phyloP scores from a whole-genome alignment of 495 filamentous ascomycete genomes.

The Xylaria palmicola region DNA sequence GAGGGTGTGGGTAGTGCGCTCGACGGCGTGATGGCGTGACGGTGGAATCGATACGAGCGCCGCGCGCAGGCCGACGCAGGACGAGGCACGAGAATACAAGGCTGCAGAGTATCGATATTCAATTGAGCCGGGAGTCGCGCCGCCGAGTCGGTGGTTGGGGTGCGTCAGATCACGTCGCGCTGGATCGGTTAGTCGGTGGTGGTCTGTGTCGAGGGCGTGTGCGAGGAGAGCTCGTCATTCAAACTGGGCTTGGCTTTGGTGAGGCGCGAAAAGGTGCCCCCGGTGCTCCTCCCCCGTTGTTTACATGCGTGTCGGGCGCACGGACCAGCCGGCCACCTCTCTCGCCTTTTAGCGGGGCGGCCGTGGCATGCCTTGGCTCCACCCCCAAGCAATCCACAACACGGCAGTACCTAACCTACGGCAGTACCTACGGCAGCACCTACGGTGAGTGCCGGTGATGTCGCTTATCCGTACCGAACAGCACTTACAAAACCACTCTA shows the following conservation, averaged over 20 bases:
- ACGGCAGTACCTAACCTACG: no score
- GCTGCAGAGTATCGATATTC: conserved; percentile 12
- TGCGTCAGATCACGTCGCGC: not conserved
- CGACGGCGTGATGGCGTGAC: not conserved
- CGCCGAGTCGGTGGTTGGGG: not conserved
- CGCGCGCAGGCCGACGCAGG: conserved; percentile 8
- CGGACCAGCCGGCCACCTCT: conserved; percentile 16
- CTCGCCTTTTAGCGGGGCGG: not conserved
- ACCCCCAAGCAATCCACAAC: not conserved
- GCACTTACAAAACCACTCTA: no score
- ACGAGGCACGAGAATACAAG: not conserved
- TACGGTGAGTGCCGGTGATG: no score
- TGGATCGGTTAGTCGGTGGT: conserved; percentile 3
- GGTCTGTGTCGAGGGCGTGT: conserved; percentile 9
- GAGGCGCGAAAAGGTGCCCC: conserved; percentile 33
- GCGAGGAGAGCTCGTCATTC: conserved; percentile 14
- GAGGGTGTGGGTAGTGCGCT: conserved; percentile 18
- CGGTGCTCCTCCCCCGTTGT: conserved; percentile 26
- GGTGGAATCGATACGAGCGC: conserved; percentile 10
- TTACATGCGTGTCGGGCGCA: conserved; percentile 30
- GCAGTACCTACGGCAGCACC: no score
- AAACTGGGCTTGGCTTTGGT: conserved; percentile 19
- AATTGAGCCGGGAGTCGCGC: conserved; percentile 1
- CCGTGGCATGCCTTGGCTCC: not conserved
- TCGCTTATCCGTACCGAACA: no score